Evolutionary conservation across 1,284 basidiomycete species (phyloP), one percentile per base, ranked within the genome.

Genomic region (Entoloma clypeatum): DNA sequence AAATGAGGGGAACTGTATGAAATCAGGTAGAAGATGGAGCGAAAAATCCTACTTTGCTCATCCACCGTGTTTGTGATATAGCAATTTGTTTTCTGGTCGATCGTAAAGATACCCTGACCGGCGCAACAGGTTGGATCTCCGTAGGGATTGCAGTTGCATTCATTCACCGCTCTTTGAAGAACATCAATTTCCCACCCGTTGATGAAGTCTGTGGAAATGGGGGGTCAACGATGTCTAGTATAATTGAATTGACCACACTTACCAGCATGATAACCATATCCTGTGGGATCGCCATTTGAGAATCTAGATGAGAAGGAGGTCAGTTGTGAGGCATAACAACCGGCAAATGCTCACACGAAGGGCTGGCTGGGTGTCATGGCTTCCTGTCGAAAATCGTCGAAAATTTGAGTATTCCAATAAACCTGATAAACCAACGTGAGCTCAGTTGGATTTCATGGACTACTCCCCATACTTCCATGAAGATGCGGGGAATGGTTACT

Each of bases 221-320:
- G 21, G 8, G 19, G 14, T 6, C 7, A 7, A 26, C 57, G 25
- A n/a, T 27, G 7, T 33, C 11, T 38, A 24, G 8, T 17, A 10
- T 14, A 17, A 13, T 7, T 27, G 37, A 41, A 21, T 9, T n/a
- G 41, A 21, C 36, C 40, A 27, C 21, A 44, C 58, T 39, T 50
- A 65, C 68, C 68, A 26, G 66, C 74, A 54, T 76, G 74, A 44
- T 71, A 71, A 26, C 72, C 69, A 48, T 70, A 75, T 6, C 75
- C 74, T 23, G 73, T 75, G n/a, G 63, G 62, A 48, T 73, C 68
- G 14, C 68, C 68, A 33, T 64, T 41, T 1, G 68, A 49, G 45
- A 57, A 69, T 3, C 68, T 71, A 46, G 11, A 30, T n/a, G 29
- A 46, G 11, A 30, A 13, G 29, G 25, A 19, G 5, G 8, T 18